Base-by-base conservation (phyloP, 768 basidiomycete species). In the Cytidiella melzeri region DNA sequence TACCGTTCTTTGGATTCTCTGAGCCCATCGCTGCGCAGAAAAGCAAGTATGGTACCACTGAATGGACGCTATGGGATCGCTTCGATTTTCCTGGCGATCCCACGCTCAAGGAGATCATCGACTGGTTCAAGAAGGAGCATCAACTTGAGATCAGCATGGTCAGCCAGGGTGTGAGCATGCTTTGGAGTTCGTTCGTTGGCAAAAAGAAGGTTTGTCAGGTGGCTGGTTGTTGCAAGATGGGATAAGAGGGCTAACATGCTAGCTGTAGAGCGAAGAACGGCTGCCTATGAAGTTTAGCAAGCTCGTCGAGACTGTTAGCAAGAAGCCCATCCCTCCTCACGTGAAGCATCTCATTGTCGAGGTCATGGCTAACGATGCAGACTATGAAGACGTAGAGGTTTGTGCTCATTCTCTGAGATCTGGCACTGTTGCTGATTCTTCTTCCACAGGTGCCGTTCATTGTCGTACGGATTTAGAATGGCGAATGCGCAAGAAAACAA, bases 1-100 rank as follows among this genome's bases (percentile, higher is more conserved):
- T 99, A 47, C 96, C 96, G 1, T 98, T 98, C 84, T 98, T 98
- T 63, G 96, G 92, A 23, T 99, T 98, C 75, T 97, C 94, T 2
- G 96, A 99, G 61, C 96, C 96, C 10, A 90, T 98, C 55, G 84
- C 83, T 3, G 92, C 93, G 18, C 60, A 78, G 54, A 97, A 95
- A 74, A 74, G 81, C 55, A 95, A 93, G 77, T 97, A 92, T 64
- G 83, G 84, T 47, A 66, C 74, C 39, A 87, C 79, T 1, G 92
- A 95, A 55, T 99, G 95, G 95, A 97, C 96, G 3, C 76, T 99
- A 36, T 98, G 95, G 95, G 93, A 98, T 69, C 84, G 95, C 46
- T 91, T 98, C 72, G 87, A 92, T 67, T 90, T 99, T 68, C 75
- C 80, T 61, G 82, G 85, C 58, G 84, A 98, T 64, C 90, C 93